Percentiles rank a stretch among this genome's conserved stretches.
These are phyloP conservation scores for Yamadazyma spencermartinsiae DNA, from an alignment of 1,139 yeast species.

Conservation along the genomic window DNA sequence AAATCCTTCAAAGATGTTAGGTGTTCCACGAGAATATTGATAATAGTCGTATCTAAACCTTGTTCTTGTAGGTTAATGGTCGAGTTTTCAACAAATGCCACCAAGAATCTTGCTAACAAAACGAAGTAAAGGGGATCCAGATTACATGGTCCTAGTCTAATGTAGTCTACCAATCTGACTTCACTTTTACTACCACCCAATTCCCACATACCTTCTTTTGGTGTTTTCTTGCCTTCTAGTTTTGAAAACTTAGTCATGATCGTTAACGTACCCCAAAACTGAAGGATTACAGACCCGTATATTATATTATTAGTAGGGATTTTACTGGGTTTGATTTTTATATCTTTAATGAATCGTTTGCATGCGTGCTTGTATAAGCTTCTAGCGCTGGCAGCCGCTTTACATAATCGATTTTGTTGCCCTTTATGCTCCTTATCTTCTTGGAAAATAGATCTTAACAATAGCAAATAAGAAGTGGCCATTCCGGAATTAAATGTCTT, in stretches of 20 bases:
- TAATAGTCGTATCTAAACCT: slow-evolving; percentile 21
- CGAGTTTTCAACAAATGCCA: slow-evolving; percentile 13
- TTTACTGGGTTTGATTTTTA: slow-evolving; percentile 38
- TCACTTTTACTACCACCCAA: slow-evolving; percentile 44
- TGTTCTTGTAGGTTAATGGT: slow-evolving; percentile 16
- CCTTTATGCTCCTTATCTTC: slow-evolving; percentile 10
- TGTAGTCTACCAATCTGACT: slow-evolving; percentile 43
- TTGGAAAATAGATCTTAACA: slow-evolving; percentile 40
- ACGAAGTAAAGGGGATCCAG: slow-evolving; percentile 52
- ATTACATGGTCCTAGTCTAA: slow-evolving; percentile 53
- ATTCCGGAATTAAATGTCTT: slow-evolving; percentile 29
- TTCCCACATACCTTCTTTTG: slow-evolving; percentile 53
- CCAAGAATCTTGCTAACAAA: slow-evolving; percentile 24
- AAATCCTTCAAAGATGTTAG: slow-evolving; percentile 16
- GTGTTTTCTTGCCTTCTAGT: slow-evolving; percentile 23
- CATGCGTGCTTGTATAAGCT: slow-evolving; percentile 44
- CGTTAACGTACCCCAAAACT: slow-evolving; percentile 49
- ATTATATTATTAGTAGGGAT: slow-evolving; percentile 33
- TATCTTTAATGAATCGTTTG: slow-evolving; percentile 52
- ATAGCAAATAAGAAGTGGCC: slow-evolving; percentile 27
- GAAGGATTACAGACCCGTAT: slow-evolving; percentile 46
- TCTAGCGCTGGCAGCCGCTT: slow-evolving; percentile 18
- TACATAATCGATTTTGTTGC: slow-evolving; percentile 14
- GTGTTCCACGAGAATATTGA: slow-evolving; percentile 21
- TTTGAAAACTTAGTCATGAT: slow-evolving; percentile 35